Conservation (phyloP, 177 flowering plant genomes). For the Telopea speciosissima region DNA sequence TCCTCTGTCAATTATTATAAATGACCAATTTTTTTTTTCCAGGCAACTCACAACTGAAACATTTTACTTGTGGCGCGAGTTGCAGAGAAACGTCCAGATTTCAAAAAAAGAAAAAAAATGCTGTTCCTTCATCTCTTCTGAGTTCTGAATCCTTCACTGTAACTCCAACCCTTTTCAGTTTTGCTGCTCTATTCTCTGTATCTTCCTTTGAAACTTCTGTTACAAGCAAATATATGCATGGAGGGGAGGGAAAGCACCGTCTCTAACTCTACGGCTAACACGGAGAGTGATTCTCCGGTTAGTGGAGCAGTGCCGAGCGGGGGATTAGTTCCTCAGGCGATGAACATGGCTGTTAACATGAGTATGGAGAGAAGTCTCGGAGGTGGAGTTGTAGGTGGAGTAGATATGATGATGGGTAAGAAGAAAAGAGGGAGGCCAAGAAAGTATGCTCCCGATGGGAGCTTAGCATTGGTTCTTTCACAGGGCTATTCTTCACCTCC, state of each 20-base stretch:
- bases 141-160: not conserved
- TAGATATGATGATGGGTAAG: constrained; percentile 27
- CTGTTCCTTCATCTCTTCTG: not conserved
- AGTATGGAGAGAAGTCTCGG: constrained; percentile 19
- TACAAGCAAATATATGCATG: constrained; percentile 19
- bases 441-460: constrained; percentile 65
- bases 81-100: constrained; percentile 12
- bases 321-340: constrained; percentile 14
- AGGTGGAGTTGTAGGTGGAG: constrained; percentile 12
- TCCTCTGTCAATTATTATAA: not conserved
- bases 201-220: not conserved
- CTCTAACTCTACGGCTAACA: constrained; percentile 32
- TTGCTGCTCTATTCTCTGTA: not conserved
- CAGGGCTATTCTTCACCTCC: constrained; percentile 18
- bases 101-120: not conserved
- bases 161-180: no score
- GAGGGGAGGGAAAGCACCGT: constrained; percentile 49
- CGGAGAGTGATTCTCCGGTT: not conserved
- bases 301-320: constrained; percentile 2
- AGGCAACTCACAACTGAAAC: not conserved
- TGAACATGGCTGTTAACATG: constrained; percentile 21
- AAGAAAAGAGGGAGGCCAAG: constrained; percentile 84
- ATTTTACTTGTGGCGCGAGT: constrained; percentile 47
- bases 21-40: not conserved
- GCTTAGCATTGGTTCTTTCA: constrained; percentile 33